Base-by-base conservation (phyloP, 2,329 filamentous ascomycete species). In the Microsporum canis region DNA sequence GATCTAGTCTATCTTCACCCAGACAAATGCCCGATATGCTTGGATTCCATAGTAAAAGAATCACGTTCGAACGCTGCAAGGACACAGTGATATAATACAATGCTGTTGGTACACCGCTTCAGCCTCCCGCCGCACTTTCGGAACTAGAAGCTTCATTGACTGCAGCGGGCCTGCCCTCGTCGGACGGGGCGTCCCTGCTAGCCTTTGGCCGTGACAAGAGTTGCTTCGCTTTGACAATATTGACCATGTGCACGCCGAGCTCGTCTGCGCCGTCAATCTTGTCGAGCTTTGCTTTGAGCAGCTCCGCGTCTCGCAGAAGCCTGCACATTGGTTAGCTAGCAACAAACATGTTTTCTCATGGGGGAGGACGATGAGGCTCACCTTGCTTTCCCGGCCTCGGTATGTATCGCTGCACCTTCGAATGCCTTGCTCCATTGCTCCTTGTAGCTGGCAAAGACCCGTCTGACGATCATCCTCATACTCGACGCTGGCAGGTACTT, bases 401-500 rank as follows among this genome's bases (percentile, higher is more conserved):
- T 58, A 17, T 6, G 38, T 58, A 58, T 43, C 56, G n/a, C 14
- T n/a, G 56, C 56, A 58, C 17, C 56, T 43, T 58, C 56, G 33
- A 58, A 58, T 43, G 56, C 56, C 34, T 58, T 58, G 17, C 56
- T 10, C 56, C 56, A 58, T 58, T 58, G 33, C 38, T 58, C 56
- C 34, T 27, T 58, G 36, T 58, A 58, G 34, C 38, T 45, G 8
- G 10, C 33, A 58, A 58, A 49, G n/a, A 59, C 43, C 38, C 41
- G 58, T 27, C 36, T 10, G 41, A 59, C 12, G 33, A 59, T 53
- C 17, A 34, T 59, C 39, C 58, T 59, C 58, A 59, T 39, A 39
- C 43, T 51, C 17, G 17, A 47, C 41, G 29, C 6, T 10, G 85
- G 84, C 33, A 94, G 75, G 68, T 91, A 85, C 71, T 88, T 89